These are phyloP conservation scores for Rhazya stricta DNA, from an alignment of 257 asterid species.

Conservation along the genomic window DNA sequence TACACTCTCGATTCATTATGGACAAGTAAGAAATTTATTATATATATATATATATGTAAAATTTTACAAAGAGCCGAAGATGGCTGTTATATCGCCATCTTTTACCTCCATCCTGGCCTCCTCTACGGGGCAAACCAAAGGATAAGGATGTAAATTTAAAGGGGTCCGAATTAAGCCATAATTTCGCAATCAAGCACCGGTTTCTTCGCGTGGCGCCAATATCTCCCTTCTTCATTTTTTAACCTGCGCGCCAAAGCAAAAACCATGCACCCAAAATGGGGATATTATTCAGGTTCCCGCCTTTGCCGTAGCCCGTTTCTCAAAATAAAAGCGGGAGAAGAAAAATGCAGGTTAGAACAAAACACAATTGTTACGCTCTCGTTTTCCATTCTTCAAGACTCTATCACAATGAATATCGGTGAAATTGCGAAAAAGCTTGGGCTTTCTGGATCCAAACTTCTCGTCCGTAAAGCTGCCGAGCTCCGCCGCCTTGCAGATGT, in stretches of 20 bases:
- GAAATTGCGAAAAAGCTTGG: constrained; percentile 64
- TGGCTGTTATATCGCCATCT: too few species aligned
- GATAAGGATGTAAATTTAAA: background rate
- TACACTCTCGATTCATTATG: too few species aligned
- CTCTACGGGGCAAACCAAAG: too few species aligned
- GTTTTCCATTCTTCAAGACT: background rate
- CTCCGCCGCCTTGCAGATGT: constrained; percentile 91
- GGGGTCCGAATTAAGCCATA: background rate
- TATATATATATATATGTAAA: too few species aligned
- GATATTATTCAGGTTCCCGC: constrained; percentile 48
- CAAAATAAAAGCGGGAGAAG: constrained; percentile 11
- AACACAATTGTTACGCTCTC: background rate
- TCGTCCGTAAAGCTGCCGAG: constrained; percentile 82
- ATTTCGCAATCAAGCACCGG: background rate
- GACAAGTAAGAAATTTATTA: too few species aligned
- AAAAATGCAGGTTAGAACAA: constrained; percentile 4
- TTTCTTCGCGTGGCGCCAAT: constrained; percentile 26
- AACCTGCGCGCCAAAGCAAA: constrained; percentile 39
- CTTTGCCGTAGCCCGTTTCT: constrained; percentile 27
- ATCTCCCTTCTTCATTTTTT: background rate
- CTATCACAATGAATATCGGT: constrained; percentile 49
- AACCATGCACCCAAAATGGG: background rate
- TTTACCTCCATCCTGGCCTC: too few species aligned
- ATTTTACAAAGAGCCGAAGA: too few species aligned
- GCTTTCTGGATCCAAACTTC: constrained; percentile 51